Base-by-base conservation (phyloP, 1,284 basidiomycete genomes). In the Jaminaea rosea region DNA sequence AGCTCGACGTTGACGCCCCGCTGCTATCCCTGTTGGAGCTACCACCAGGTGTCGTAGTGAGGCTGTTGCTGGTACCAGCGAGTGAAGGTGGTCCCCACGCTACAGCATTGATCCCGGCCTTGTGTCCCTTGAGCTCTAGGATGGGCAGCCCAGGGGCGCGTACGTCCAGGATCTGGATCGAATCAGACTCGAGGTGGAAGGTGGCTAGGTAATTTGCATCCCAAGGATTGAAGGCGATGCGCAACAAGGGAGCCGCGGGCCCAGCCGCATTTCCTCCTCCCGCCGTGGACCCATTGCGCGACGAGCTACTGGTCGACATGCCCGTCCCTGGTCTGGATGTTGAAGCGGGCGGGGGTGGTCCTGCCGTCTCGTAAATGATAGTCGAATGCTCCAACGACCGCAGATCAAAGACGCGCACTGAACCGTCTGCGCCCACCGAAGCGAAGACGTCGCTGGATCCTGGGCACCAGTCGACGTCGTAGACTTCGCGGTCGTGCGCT, bases 401-500 rank as follows among this genome's bases (percentile, higher is more conserved):
- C 51, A 98, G 78, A 75, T 99, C 94, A 73, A 98, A 99, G 7
- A 94, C 92, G 45, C 94, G 87, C 31, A 98, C 79, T 54, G 86
- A 90, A 10, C 94, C 94, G 72, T 99, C 94, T 11, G 93, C 94
- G 23, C 94, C 94, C 19, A 98, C 94, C 13, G 89, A 93, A 28
- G 97, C 92, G 75, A 99, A 99, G 60, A 97, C 92, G 74, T 98
- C 92, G 3, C 88, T 87, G 10, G 88, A 93, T n/a, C 85, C 83
- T 1, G 94, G 94, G n/a, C 96, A 82, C 93, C 94, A 97, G 36
- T 89, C 91, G 46, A 93, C 89, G 70, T 93, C 89, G 76, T 91
- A 92, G 5, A 99, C 94, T 74, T 97, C 94, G 44, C 90, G 83
- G 79, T 99, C 94, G 77, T 99, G 94, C 0, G 94, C 94, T 31